Conservation (phyloP, 2,329 filamentous ascomycete genomes). For the Stachybotrys chartarum region DNA sequence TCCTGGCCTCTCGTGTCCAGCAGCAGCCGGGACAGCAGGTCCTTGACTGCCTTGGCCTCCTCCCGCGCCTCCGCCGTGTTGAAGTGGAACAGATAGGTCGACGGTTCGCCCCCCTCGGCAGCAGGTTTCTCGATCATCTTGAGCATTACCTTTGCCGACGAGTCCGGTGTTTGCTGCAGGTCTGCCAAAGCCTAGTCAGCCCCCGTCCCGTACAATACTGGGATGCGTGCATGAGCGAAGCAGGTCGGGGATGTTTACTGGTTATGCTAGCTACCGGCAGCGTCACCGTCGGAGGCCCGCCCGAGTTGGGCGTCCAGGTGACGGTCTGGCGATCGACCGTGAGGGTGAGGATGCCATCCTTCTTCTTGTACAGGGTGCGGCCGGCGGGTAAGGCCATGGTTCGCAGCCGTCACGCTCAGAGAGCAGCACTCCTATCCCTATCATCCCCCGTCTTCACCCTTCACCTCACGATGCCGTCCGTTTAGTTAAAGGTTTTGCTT, state of each 20-base stretch:
- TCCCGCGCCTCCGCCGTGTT: conserved; percentile 71
- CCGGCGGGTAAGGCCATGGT: conserved; percentile 55
- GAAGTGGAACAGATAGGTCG: conserved; percentile 82
- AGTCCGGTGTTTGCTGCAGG: conserved; percentile 88
- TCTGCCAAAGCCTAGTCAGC: conserved; percentile 42
- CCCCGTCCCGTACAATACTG: too few relatives aligned
- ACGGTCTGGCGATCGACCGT: conserved; percentile 66
- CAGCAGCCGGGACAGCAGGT: conserved; percentile 71
- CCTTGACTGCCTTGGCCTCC: conserved; percentile 81
- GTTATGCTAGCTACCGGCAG: conserved; percentile 71
- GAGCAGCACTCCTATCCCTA: not conserved
- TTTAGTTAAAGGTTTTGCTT: not conserved
- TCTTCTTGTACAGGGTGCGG: conserved; percentile 84
- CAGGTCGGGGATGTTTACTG: conserved; percentile 47
- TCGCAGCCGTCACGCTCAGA: not conserved
- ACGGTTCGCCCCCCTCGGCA: conserved; percentile 48
- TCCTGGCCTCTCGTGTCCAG: conserved; percentile 57
- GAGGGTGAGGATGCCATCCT: conserved; percentile 77
- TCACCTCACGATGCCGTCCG: not conserved
- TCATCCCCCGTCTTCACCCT: not conserved
- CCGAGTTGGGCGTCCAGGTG: conserved; percentile 70
- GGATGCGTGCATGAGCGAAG: not conserved
- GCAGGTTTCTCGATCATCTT: conserved; percentile 76
- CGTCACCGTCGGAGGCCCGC: conserved; percentile 58
- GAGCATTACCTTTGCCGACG: conserved; percentile 83